phyloP scores from a whole-genome alignment of 1,284 basidiomycete species.

The Ustilago loliicola region DNA sequence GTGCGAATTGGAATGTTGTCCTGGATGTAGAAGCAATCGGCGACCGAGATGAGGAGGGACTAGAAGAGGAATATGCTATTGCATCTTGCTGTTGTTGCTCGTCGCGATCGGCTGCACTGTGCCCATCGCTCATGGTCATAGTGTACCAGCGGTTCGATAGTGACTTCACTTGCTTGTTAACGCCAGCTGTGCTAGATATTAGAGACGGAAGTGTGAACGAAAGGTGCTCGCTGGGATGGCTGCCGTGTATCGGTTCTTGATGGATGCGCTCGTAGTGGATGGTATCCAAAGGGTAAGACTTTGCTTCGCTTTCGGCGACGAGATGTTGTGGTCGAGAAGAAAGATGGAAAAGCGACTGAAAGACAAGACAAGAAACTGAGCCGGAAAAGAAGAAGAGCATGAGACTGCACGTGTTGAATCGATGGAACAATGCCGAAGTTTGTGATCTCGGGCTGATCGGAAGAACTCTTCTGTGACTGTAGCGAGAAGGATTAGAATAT shows the following conservation, averaged over 20 bases:
- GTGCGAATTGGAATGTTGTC: constrained; percentile 23
- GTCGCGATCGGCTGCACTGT: neutral
- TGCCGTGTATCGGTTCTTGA: no score
- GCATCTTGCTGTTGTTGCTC: constrained; percentile 2
- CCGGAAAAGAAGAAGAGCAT: neutral
- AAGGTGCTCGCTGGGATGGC: neutral
- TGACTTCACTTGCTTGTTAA: neutral
- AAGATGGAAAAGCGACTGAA: neutral
- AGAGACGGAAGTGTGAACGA: neutral
- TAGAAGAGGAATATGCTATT: neutral
- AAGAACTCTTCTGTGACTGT: neutral
- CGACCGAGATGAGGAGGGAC: neutral
- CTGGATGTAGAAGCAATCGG: constrained; percentile 5
- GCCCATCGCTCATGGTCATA: neutral
- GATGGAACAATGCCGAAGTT: neutral
- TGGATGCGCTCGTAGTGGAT: neutral
- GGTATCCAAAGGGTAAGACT: neutral
- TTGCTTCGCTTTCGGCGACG: no score
- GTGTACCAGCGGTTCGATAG: neutral
- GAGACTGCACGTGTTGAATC: constrained; percentile 5
- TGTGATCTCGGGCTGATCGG: neutral
- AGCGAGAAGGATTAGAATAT: neutral
- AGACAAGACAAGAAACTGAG: neutral
- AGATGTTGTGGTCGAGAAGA: no score
- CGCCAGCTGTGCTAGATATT: neutral